Percentiles rank a stretch among this genome's conserved stretches.
Evolutionary conservation across 108 stramenopile genomes (phyloP).

Genomic region (Stephanodiscus triporus): DNA sequence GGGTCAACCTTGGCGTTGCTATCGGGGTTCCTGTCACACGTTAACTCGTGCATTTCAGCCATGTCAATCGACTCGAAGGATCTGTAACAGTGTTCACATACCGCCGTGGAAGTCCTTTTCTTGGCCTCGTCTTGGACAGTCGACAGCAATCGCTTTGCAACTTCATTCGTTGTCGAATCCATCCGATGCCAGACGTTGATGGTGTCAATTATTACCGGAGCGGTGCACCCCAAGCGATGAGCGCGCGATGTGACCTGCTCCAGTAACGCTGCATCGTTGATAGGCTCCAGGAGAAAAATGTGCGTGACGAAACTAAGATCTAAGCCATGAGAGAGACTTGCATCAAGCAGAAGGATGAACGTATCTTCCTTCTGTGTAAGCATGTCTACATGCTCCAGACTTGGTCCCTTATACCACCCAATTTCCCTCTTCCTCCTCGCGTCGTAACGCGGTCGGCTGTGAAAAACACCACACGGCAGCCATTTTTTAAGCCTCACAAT

Average conservation of each 20-base stretch:
- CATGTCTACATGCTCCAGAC: constrained; percentile 21
- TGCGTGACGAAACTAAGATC: constrained; percentile 86
- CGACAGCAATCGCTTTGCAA: constrained; percentile 27
- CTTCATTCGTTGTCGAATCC: constrained; percentile 43
- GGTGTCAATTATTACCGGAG: constrained; percentile 70
- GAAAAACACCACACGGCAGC: constrained; percentile 53
- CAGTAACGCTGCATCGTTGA: constrained; percentile 72
- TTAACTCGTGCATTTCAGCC: constrained; percentile 52
- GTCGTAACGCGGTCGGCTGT: constrained; percentile 49
- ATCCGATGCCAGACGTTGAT: constrained; percentile 51
- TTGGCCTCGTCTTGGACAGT: constrained; percentile 13
- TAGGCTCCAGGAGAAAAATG: constrained; percentile 79
- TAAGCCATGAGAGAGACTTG: constrained; percentile 69
- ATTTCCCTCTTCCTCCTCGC: background rate
- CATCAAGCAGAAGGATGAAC: constrained; percentile 64
- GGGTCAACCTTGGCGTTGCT: constrained; percentile 31
- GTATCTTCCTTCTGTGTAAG: constrained; percentile 43
- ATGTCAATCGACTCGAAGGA: constrained; percentile 35
- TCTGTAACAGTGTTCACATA: constrained; percentile 60
- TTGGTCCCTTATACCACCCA: constrained; percentile 34
- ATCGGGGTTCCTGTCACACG: constrained; percentile 55
- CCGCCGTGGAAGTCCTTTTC: constrained; percentile 29
- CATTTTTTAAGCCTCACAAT: constrained; percentile 54
- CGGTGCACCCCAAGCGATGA: constrained; percentile 77
- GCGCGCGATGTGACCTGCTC: constrained; percentile 82